phyloP scores from a whole-genome alignment of 2,329 filamentous ascomycete species.

The Mycosphaerelloides madeirae region DNA sequence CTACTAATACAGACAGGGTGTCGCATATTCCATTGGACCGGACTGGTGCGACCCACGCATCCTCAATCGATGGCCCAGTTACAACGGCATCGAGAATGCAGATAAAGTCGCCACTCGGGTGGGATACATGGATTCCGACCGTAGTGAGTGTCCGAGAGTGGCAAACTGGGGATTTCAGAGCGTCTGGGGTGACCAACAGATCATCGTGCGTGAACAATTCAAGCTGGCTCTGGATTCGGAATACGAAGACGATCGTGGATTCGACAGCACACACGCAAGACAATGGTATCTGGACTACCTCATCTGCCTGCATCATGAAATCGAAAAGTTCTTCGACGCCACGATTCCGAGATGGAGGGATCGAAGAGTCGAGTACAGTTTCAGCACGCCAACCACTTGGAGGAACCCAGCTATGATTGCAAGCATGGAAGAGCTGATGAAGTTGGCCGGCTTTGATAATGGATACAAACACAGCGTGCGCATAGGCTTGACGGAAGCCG shows the following conservation, averaged over 20 bases:
- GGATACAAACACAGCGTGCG: conserved; percentile 2
- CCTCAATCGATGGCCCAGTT: conserved; percentile 6
- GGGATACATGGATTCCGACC: conserved; percentile 2
- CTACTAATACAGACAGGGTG: conserved; percentile 5
- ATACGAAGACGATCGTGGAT: conserved; percentile 7
- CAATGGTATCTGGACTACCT: conserved; percentile 18
- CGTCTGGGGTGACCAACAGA: background rate
- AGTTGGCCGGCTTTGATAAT: conserved; percentile 7
- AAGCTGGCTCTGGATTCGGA: conserved; percentile 7
- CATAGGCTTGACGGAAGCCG: conserved; percentile 19
- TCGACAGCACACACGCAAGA: background rate
- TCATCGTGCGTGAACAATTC: conserved; percentile 7
- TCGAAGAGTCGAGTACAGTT: conserved; percentile 17
- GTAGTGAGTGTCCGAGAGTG: background rate
- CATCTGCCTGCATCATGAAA: conserved; percentile 5
- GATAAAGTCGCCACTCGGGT: conserved; percentile 9
- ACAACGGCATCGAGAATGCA: conserved; percentile 2
- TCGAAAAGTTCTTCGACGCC: conserved; percentile 8
- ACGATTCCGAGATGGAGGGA: conserved; percentile 3
- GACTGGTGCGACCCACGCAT: conserved; percentile 6
- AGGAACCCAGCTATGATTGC: conserved; percentile 15
- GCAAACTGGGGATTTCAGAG: conserved; percentile 7
- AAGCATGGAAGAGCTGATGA: conserved; percentile 12
- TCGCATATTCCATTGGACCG: conserved; percentile 11
- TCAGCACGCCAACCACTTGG: conserved; percentile 20